phyloP scores from a whole-genome alignment of 805 yeast genomes.

The Candida patagonica region DNA sequence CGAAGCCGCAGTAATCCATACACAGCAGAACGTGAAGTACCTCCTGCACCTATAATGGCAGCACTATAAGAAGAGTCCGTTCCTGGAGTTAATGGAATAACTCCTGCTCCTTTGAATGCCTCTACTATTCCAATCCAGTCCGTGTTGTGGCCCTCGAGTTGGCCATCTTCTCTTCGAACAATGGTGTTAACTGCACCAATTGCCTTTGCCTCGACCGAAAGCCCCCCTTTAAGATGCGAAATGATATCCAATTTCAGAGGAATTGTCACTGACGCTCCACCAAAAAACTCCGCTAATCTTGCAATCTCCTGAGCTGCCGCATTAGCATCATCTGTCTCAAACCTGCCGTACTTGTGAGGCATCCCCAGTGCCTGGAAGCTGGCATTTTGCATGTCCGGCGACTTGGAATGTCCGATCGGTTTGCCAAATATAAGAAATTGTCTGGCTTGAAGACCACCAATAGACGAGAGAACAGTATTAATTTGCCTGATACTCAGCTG shows the following conservation, averaged over 20 bases:
- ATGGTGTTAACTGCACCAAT: constrained; percentile 96
- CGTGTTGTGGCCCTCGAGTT: constrained; percentile 79
- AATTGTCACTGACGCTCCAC: constrained; percentile 94
- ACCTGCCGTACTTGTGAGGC: constrained; percentile 59
- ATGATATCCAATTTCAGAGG: constrained; percentile 83
- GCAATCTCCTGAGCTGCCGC: constrained; percentile 47
- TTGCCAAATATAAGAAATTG: constrained; percentile 68
- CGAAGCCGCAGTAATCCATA: constrained; percentile 78
- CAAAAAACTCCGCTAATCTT: constrained; percentile 42
- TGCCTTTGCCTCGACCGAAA: constrained; percentile 65
- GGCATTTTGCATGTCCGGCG: constrained; percentile 79
- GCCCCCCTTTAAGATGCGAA: constrained; percentile 49
- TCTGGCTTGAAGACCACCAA: constrained; percentile 56
- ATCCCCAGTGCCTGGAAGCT: constrained; percentile 67
- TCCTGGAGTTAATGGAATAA: constrained; percentile 18
- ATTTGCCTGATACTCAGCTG: constrained; percentile 61
- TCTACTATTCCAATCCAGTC: constrained; percentile 87
- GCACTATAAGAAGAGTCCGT: constrained; percentile 39
- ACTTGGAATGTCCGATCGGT: constrained; percentile 80
- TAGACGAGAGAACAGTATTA: constrained; percentile 42
- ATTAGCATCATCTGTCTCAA: constrained; percentile 57
- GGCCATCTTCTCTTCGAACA: constrained; percentile 40
- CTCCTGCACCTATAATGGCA: constrained; percentile 91
- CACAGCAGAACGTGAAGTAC: constrained; percentile 91
- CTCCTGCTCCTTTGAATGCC: constrained; percentile 48